Base-by-base conservation (phyloP, 2,329 filamentous ascomycete species). In the Pseudocercospora pini-densiflorae region DNA sequence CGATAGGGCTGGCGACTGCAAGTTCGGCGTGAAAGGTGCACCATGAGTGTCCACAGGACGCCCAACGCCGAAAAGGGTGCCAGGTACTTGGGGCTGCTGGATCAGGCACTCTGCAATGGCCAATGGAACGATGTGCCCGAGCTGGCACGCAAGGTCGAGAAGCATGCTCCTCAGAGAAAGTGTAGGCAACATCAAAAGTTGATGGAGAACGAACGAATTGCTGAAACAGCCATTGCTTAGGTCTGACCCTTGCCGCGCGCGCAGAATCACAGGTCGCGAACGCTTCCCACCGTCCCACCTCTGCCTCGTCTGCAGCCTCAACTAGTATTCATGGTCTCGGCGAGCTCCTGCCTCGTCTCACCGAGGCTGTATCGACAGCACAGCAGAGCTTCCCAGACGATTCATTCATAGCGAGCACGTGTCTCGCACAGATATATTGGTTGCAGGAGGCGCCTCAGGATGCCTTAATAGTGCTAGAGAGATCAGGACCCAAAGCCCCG, bases 91-190 rank as follows among this genome's bases (percentile, higher is more conserved):
- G 86, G 87, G 77, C 88, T 89, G 80, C 88, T 99, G 76, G 92
- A 98, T 79, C 87, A 90, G 73, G 93, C 93, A 71, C 91, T 95
- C 76, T 97, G 93, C 80, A 89, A 94, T 75, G 93, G 91, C 61
- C 90, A 89, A 78, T 99, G 95, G 95, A 85, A 89, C 72, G 88
- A 92, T 31, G 87, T 98, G 31, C 92, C 92, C 27, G 94, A 98
- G 81, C 86, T 97, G 70, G 90, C 95, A 74, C 89, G 94, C 78
- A 99, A 99, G 81, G 87, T 98, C 75, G 91, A 91, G 76, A 98
- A 99, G 80, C 94, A 99, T 86, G 92, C 93, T 73, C 90, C 93
- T 47, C 88, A 92, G 68, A 88, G 92, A 79, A 87, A 88, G 80
- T 97, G 94, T 97, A 90, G 74, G 88, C 54, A 63, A 14, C 5